Conservation (phyloP, 2,329 filamentous ascomycete species). For the Botrytis fabae region DNA sequence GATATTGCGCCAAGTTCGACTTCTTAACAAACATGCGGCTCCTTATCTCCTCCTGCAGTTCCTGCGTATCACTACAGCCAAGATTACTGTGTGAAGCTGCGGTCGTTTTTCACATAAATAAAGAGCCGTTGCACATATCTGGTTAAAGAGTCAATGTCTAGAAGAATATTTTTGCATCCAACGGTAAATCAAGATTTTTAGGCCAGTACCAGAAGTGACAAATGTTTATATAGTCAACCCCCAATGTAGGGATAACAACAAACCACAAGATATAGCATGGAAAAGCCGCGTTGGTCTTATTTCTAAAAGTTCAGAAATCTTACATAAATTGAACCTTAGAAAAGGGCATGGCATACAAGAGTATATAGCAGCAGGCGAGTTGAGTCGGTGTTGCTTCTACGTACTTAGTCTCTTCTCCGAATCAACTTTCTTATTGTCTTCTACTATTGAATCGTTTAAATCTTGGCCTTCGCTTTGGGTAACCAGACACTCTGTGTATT, state of each 20-base stretch:
- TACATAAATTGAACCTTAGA: not conserved
- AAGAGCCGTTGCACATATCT: not conserved
- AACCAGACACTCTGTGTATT: conserved; percentile 22
- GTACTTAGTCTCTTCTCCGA: not conserved
- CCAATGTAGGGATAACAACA: not conserved
- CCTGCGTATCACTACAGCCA: not conserved
- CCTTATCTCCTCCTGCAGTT: too few relatives aligned
- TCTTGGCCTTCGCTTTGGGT: not conserved
- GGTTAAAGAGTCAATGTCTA: not conserved
- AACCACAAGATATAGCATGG: rapidly evolving
- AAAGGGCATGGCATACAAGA: not conserved
- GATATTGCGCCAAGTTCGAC: not conserved
- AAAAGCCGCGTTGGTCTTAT: not conserved
- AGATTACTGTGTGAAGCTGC: rapidly evolving
- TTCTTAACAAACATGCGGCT: not conserved
- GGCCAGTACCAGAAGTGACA: too few relatives aligned
- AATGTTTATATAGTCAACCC: rapidly evolving
- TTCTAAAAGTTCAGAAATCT: not conserved
- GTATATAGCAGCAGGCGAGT: not conserved
- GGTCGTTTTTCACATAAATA: not conserved
- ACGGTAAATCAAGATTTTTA: not conserved
- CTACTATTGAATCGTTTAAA: not conserved
- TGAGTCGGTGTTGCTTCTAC: not conserved
- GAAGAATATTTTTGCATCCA: not conserved
- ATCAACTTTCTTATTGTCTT: not conserved